Conservation (phyloP, 352 stramenopile genomes). For the Phytophthora podocarpi region DNA sequence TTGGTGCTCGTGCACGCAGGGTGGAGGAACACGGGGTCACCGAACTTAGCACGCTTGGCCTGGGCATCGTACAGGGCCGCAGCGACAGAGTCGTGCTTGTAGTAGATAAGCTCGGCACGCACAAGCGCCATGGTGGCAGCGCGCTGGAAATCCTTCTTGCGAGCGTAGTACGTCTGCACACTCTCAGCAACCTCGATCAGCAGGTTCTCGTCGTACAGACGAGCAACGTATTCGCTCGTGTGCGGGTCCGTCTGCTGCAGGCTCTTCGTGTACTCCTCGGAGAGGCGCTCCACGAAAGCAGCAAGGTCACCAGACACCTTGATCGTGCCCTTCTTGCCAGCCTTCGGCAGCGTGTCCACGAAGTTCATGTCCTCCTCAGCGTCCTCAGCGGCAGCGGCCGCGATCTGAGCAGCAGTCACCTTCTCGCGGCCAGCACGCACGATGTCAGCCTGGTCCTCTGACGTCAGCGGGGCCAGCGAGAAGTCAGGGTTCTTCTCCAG, state of each 20-base stretch:
- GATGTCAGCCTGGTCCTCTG: slow-evolving; percentile 88
- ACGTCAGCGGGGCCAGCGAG: slow-evolving; percentile 67
- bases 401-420: slow-evolving; percentile 65
- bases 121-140: slow-evolving; percentile 92
- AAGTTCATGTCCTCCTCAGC: slow-evolving; percentile 91
- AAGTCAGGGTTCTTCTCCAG: slow-evolving; percentile 88
- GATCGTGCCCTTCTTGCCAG: slow-evolving; percentile 81
- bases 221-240: slow-evolving; percentile 94
- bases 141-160: slow-evolving; percentile 71
- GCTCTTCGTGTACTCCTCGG: slow-evolving; percentile 98
- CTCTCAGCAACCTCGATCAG: slow-evolving; percentile 88
- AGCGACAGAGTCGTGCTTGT: slow-evolving; percentile 96
- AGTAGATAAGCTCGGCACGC: slow-evolving; percentile 96
- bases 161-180: slow-evolving; percentile 92
- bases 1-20: slow-evolving; percentile 78
- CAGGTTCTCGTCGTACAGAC: slow-evolving; percentile 93
- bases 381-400: slow-evolving; percentile 44
- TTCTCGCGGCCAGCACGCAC: slow-evolving; percentile 73
- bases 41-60: slow-evolving; percentile 84
- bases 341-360: slow-evolving; percentile 72
- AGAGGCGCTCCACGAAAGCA: slow-evolving; percentile 92
- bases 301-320: slow-evolving; percentile 90
- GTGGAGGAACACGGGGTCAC: slow-evolving; percentile 86
- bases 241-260: slow-evolving; percentile 97
- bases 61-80: slow-evolving; percentile 75